phyloP scores from a whole-genome alignment of 352 stramenopile species.

The Globisporangium middletonii region DNA sequence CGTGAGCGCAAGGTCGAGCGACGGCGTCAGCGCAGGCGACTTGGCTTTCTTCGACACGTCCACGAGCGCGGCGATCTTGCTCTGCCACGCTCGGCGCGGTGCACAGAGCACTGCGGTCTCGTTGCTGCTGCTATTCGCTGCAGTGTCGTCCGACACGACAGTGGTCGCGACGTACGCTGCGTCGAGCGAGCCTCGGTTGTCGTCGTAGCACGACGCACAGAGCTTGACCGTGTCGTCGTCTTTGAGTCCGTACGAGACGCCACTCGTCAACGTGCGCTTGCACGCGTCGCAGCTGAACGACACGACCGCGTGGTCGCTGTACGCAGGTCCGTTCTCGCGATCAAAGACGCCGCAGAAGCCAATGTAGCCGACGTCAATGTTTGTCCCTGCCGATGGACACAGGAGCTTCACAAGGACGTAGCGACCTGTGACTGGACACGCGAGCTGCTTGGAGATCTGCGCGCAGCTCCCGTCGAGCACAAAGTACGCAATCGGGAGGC shows the following conservation, averaged over 20 bases:
- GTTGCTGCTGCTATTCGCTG: constrained; percentile 25
- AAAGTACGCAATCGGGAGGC: constrained; percentile 66
- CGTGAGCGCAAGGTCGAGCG: neutral
- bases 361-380: constrained; percentile 82
- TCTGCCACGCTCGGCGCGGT: constrained; percentile 39
- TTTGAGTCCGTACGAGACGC: constrained; percentile 54
- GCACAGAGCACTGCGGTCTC: constrained; percentile 36
- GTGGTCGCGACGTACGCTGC: constrained; percentile 40
- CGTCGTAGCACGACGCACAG: constrained; percentile 74
- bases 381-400: constrained; percentile 50
- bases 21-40: neutral
- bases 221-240: constrained; percentile 57
- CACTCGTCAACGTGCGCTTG: constrained; percentile 26
- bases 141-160: constrained; percentile 22
- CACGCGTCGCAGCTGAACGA: constrained; percentile 67
- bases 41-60: constrained; percentile 33
- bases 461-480: constrained; percentile 71
- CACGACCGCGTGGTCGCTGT: constrained; percentile 35
- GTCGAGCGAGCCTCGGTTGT: constrained; percentile 56
- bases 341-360: constrained; percentile 78
- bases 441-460: constrained; percentile 74
- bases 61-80: constrained; percentile 39
- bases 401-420: constrained; percentile 82
- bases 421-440: constrained; percentile 53
- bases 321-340: constrained; percentile 76